Evolutionary conservation across 1,284 basidiomycete species (phyloP).

Genomic region (Pascua sp.): DNA sequence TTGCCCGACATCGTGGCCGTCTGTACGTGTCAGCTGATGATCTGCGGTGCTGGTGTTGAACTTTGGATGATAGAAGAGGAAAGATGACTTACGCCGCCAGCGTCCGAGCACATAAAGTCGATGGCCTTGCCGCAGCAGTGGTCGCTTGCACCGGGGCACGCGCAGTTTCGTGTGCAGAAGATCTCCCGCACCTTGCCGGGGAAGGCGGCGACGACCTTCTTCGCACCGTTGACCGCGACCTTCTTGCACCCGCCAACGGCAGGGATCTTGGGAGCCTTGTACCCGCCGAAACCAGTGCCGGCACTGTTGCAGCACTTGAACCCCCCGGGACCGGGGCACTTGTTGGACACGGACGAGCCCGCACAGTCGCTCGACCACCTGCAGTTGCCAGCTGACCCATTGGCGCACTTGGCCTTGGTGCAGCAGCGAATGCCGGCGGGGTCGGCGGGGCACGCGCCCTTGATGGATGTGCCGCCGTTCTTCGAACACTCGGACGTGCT

Average conservation of each 20-base stretch:
- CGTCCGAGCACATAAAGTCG: slow-evolving; percentile 6
- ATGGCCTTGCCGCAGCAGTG: neutral
- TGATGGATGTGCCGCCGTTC: neutral
- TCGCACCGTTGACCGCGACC: neutral
- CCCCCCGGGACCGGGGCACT: neutral
- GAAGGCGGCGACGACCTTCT: neutral
- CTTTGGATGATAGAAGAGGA: neutral
- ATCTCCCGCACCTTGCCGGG: neutral
- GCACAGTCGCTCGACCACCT: slow-evolving; percentile 3
- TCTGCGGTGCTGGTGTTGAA: too few species aligned
- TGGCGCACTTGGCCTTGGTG: neutral
- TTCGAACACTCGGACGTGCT: neutral
- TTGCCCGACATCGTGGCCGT: neutral
- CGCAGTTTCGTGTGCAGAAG: neutral
- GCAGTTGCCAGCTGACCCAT: neutral
- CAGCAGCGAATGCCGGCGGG: neutral
- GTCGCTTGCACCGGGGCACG: neutral
- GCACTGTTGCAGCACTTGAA: slow-evolving; percentile 1
- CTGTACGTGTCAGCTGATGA: neutral
- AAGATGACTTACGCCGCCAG: neutral
- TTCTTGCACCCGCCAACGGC: neutral
- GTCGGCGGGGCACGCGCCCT: neutral
- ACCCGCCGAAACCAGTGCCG: neutral
- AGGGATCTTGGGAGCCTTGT: neutral
- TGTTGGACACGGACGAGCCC: neutral